These are phyloP conservation scores for Protomyces inouyei DNA, from an alignment of 1,139 yeast species.

Conservation along the genomic window DNA sequence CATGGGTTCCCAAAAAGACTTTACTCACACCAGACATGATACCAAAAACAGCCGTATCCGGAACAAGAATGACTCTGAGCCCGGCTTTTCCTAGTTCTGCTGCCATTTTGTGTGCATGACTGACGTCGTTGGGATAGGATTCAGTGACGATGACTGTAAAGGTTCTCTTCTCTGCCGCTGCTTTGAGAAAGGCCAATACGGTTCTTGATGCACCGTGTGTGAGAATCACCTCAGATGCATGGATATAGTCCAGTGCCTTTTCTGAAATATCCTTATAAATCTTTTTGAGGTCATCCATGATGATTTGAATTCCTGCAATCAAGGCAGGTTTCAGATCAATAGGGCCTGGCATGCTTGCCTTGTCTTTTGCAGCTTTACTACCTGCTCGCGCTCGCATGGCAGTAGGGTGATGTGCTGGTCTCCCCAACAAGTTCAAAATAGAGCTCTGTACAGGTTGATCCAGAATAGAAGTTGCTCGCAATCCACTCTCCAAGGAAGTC, in stretches of 20 bases:
- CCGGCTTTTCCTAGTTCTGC: constrained; percentile 74
- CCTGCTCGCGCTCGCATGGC: neutral
- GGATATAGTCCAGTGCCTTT: constrained; percentile 88
- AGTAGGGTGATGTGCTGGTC: neutral
- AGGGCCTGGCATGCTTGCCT: neutral
- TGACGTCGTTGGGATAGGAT: constrained; percentile 80
- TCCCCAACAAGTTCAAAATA: neutral
- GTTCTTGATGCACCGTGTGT: constrained; percentile 96
- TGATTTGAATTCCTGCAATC: constrained; percentile 88
- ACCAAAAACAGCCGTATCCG: constrained; percentile 89
- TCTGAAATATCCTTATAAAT: constrained; percentile 87
- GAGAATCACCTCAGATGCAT: constrained; percentile 82
- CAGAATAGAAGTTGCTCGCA: neutral
- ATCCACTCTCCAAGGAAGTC: neutral
- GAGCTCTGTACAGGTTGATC: neutral
- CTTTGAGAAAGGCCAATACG: constrained; percentile 75
- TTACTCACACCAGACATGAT: constrained; percentile 97
- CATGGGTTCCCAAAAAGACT: constrained; percentile 84
- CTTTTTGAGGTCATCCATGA: constrained; percentile 84
- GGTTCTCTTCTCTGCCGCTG: constrained; percentile 83
- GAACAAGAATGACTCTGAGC: constrained; percentile 84
- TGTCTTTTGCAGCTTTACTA: neutral
- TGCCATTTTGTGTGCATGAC: constrained; percentile 72
- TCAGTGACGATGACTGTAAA: constrained; percentile 83
- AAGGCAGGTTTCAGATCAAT: constrained; percentile 64